These are phyloP conservation scores for Claviceps monticola DNA, from an alignment of 2,329 filamentous ascomycete species.

Conservation along the genomic window DNA sequence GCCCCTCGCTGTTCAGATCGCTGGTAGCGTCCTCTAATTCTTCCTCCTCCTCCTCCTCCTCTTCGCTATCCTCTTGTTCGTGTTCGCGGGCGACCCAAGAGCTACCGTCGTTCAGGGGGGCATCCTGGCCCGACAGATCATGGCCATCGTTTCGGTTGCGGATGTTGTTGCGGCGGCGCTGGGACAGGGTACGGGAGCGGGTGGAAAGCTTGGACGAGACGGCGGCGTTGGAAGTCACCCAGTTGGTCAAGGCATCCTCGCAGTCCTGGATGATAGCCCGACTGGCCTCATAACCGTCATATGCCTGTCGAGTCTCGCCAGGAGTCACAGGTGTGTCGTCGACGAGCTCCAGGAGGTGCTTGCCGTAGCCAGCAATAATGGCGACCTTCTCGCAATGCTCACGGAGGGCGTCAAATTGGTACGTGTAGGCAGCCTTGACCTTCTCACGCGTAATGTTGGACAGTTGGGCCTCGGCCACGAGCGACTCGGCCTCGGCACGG, in stretches of 20 bases:
- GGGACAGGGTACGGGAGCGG: conserved; percentile 75
- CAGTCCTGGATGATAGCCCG: conserved; percentile 99
- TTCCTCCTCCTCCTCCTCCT: conserved; percentile 44
- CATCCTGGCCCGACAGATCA: conserved; percentile 73
- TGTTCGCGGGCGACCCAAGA: conserved; percentile 68
- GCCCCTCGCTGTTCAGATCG: conserved; percentile 40
- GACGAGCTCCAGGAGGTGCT: conserved; percentile 92
- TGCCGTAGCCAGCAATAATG: conserved; percentile 94
- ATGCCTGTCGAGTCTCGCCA: conserved; percentile 87
- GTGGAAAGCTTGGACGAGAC: conserved; percentile 79
- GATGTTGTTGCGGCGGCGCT: conserved; percentile 64
- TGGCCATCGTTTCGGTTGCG: conserved; percentile 53
- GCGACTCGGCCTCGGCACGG: conserved; percentile 94
- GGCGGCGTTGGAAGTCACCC: conserved; percentile 81
- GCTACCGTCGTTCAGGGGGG: conserved; percentile 61
- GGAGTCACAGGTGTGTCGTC: conserved; percentile 96
- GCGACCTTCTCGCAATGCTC: conserved; percentile 98
- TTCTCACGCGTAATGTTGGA: conserved; percentile 99
- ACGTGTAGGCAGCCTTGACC: conserved; percentile 94
- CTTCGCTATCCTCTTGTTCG: conserved; percentile 52
- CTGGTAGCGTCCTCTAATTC: conserved; percentile 39
- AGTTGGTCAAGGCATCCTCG: conserved; percentile 93
- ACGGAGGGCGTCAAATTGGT: conserved; percentile 93
- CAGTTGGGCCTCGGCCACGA: conserved; percentile 93
- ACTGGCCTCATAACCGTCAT: conserved; percentile 96